phyloP scores from a whole-genome alignment of 2,329 filamentous ascomycete genomes.

The Neocatenulostroma microsporum region DNA sequence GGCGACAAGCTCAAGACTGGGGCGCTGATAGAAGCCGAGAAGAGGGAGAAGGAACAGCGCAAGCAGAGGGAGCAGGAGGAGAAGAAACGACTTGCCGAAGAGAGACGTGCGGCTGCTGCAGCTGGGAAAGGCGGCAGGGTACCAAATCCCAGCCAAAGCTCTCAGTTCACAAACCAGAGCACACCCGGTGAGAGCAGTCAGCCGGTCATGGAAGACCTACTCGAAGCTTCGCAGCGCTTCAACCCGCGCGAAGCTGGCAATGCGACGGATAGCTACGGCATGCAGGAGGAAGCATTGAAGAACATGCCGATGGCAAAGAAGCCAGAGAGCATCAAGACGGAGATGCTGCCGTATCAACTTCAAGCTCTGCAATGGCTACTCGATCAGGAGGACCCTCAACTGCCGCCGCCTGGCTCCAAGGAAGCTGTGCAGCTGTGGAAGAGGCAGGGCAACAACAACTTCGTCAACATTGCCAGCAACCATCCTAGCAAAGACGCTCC shows the following conservation, averaged over 20 bases:
- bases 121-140: constrained; percentile 11
- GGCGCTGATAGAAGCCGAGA: constrained; percentile 35
- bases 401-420: constrained; percentile 52
- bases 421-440: constrained; percentile 74
- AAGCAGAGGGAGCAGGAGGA: constrained; percentile 16
- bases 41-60: constrained; percentile 25
- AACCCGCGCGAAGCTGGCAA: constrained; percentile 58
- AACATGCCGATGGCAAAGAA: constrained; percentile 66
- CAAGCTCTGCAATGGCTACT: constrained; percentile 77
- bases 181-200: constrained; percentile 11
- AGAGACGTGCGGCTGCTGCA: constrained; percentile 19
- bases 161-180: constrained; percentile 13
- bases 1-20: constrained; percentile 54
- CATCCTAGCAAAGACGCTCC: constrained; percentile 55
- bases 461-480: constrained; percentile 63
- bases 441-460: constrained; percentile 35
- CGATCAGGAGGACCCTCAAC: constrained; percentile 61
- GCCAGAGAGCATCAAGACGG: constrained; percentile 56
- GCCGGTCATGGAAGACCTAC: constrained; percentile 54
- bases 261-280: constrained; percentile 61
- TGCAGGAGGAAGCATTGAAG: constrained; percentile 61
- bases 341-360: constrained; percentile 70
- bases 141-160: constrained; percentile 7
- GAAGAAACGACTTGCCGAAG: constrained; percentile 19
- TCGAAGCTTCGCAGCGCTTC: constrained; percentile 58